Base-by-base conservation (phyloP, 768 basidiomycete genomes). In the Amanita subjunquillea region DNA sequence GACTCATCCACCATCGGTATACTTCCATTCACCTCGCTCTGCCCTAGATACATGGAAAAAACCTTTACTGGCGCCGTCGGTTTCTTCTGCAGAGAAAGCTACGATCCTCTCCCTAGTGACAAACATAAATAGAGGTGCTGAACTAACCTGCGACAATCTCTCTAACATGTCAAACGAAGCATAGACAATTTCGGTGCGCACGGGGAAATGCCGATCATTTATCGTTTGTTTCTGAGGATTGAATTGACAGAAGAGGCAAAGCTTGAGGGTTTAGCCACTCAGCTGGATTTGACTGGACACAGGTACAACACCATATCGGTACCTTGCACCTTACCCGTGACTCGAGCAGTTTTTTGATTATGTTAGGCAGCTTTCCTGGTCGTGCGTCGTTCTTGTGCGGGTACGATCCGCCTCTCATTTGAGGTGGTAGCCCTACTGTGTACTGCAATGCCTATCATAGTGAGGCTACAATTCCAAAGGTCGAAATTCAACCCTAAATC, bases 231-330 rank as follows among this genome's bases (percentile, higher is more conserved):
- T 5, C 41, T 22, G 23, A 20, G 3, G 4, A 20, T 3, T 32
- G 10, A 6, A 32, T 41, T 5, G 17, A 17, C 65, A 69, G 83
- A 82, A 37, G 85, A 86, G 58, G 85, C 85, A 2, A 79, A 74
- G 54, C 65, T 87, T 1, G 79, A 82, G 58, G 87, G 87, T 3
- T 64, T 89, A 3, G 59, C 63, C n/a, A 75, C 66, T 0, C 72
- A 86, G 58, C 69, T 88, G 1, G 22, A 77, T 32, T 70, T 87
- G 38, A 73, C 69, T 0, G 77, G 80, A 6, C 73, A 79, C 59
- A 67, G 76, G 56, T 88, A 82, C 56, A 85, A 85, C 56, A 77
- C 83, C 36, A 81, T 82, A 1, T 62, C 85, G 61, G 83, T 84
- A 43, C 17, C 17, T 5, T 12, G 70, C 39, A 41, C 5, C 13